Evolutionary conservation across 306 rosid species (phyloP), one percentile per base, ranked within the genome.

Genomic region (Heteromeles arbutifolia): DNA sequence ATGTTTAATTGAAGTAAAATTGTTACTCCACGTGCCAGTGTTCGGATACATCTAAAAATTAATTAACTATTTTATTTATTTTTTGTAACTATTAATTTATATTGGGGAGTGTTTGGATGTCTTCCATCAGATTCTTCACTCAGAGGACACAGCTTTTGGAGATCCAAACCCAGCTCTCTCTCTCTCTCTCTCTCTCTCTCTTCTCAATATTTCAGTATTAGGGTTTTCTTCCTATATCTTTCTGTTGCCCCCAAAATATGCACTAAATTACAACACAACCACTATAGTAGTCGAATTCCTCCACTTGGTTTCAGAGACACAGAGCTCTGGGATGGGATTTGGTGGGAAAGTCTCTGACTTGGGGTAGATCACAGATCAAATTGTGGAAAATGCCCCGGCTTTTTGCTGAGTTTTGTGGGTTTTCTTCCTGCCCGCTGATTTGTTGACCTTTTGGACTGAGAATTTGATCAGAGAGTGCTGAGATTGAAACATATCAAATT

Each of bases 371-470:
- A 79, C 22, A 78, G 81, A 43, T 78, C 50, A 56, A 9, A 19
- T 56, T 34, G 72, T 58, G 22, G 66, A 22, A 6, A 48, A 24
- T 54, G 71, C 21, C 39, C 19, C n/a, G 12, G 15, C 31, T 48
- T 11, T 45, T 26, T 9, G 22, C 59, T 19, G 67, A 64, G 72
- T 69, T 45, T 77, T 56, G 65, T 41, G 65, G 69, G 39, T 25
- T 53, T 65, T 58, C 8, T 67, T 78, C 67, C 19, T 34, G 83
- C 59, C 53, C 43, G 44, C 66, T 79, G 13, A 75, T 79, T 79
- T 77, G 70, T 84, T 83, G 83, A 74, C 82, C 77, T 87, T 48
- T 85, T 75, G 11, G 84, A 59, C 28, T 56, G 65, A 75, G 73
- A 82, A 70, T n/a, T 80, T 77, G 82, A 87, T 80, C 83, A 76